Conservation (phyloP, 768 basidiomycete species). For the Tylopilus plumbeoviolaceoides region DNA sequence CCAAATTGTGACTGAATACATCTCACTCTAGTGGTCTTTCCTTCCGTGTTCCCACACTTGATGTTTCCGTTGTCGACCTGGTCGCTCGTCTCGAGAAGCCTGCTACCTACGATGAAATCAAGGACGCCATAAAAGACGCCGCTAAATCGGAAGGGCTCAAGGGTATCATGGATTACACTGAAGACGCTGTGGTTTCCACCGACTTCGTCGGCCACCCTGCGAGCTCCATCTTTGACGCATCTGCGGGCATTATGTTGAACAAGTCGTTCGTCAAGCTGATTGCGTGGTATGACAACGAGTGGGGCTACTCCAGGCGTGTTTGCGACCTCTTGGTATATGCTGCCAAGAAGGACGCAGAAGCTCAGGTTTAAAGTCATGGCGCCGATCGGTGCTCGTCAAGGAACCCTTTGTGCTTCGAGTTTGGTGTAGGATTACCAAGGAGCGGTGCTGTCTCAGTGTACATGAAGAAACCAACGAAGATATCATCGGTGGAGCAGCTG, state of each 20-base stretch:
- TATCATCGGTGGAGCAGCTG: slow-evolving; percentile 5
- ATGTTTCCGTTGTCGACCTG: slow-evolving; percentile 98
- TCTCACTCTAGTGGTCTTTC: slow-evolving; percentile 63
- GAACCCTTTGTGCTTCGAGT: not conserved
- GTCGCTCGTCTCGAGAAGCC: slow-evolving; percentile 87
- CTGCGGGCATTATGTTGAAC: slow-evolving; percentile 91
- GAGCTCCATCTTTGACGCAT: slow-evolving; percentile 92
- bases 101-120: slow-evolving; percentile 89
- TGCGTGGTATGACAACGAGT: slow-evolving; percentile 94
- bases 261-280: slow-evolving; percentile 94
- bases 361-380: slow-evolving; percentile 12
- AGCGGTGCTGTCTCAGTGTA: not conserved
- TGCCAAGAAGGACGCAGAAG: slow-evolving; percentile 63
- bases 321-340: slow-evolving; percentile 83
- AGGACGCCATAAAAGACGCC: slow-evolving; percentile 76
- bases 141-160: slow-evolving; percentile 57
- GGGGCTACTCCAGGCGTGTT: slow-evolving; percentile 91
- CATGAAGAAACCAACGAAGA: slow-evolving; percentile 4
- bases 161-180: slow-evolving; percentile 86
- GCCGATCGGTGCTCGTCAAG: not conserved
- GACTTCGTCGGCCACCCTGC: slow-evolving; percentile 80
- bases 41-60: slow-evolving; percentile 95
- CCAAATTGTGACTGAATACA: slow-evolving; percentile 4
- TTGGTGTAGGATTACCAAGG: slow-evolving; percentile 15
- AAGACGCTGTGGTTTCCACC: slow-evolving; percentile 89